Conservation (phyloP, 2,329 filamentous ascomycete genomes). For the Gnomoniopsis sp. region DNA sequence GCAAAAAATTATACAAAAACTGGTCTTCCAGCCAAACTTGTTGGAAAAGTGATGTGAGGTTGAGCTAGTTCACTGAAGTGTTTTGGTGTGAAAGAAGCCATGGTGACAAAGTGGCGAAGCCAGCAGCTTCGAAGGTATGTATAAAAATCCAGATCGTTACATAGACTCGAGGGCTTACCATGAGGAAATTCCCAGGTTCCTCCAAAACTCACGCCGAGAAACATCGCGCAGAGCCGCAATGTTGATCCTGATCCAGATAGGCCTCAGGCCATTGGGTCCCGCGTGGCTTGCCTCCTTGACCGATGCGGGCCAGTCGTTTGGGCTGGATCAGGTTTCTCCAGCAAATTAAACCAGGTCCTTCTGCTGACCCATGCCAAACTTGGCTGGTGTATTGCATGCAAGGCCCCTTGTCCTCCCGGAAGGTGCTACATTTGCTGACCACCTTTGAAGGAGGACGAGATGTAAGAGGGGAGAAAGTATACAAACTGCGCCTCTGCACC, state of each 20-base stretch:
- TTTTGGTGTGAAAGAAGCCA: constrained; percentile 6
- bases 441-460: neutral
- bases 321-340: neutral
- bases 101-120: constrained; percentile 13
- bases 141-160: constrained; percentile 13
- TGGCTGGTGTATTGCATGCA: constrained; percentile 8
- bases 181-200: neutral
- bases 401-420: neutral
- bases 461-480: neutral
- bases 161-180: neutral
- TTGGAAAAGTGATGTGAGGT: neutral
- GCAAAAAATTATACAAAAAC: constrained; percentile 3
- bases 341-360: constrained; percentile 7
- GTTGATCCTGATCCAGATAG: neutral
- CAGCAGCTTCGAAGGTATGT: constrained; percentile 15
- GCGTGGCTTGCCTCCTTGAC: neutral
- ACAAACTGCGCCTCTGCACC: constrained; percentile 13
- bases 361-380: constrained; percentile 15
- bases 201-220: neutral
- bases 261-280: neutral
- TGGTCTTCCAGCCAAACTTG: neutral
- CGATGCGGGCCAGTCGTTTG: neutral
- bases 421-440: constrained; percentile 3
- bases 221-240: constrained; percentile 16
- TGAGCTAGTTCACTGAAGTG: constrained; percentile 3